These are phyloP conservation scores for Colletotrichum aenigma DNA, from an alignment of 2,329 filamentous ascomycete species.

Conservation along the genomic window DNA sequence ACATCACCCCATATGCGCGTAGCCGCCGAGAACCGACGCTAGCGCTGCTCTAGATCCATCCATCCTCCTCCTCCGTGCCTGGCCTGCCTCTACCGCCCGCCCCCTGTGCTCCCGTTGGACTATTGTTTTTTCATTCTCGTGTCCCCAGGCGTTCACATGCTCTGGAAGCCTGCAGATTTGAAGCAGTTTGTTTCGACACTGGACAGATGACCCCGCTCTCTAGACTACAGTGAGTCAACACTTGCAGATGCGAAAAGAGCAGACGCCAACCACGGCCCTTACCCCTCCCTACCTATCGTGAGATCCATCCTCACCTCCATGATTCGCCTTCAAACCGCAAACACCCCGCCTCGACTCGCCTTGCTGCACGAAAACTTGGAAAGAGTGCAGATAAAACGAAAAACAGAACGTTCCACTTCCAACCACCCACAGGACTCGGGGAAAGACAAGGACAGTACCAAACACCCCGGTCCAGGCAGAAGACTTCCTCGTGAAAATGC, in stretches of 20 bases:
- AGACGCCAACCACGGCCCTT: not conserved
- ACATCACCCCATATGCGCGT: not conserved
- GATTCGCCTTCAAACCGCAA: not conserved
- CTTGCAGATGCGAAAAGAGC: not conserved
- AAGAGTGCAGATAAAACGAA: not conserved
- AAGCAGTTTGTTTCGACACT: not conserved
- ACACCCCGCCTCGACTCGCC: not conserved
- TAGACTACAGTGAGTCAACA: not conserved
- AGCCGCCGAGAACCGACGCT: conserved; percentile 6
- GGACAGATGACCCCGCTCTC: not conserved
- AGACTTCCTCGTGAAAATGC: too few relatives aligned
- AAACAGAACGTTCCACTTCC: not conserved
- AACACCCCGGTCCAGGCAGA: not conserved
- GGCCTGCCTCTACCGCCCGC: not conserved
- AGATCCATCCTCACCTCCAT: not conserved
- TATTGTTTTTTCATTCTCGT: not conserved
- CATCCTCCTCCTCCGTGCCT: not conserved
- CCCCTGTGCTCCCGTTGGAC: not conserved
- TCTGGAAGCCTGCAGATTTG: not conserved
- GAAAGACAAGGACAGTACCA: not conserved
- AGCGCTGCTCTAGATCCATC: not conserved
- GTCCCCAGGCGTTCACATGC: not conserved
- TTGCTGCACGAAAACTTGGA: not conserved
- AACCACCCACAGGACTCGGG: not conserved
- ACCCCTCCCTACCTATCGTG: not conserved